phyloP scores from a whole-genome alignment of 345 rosid genomes.

The Jatropha curcas region DNA sequence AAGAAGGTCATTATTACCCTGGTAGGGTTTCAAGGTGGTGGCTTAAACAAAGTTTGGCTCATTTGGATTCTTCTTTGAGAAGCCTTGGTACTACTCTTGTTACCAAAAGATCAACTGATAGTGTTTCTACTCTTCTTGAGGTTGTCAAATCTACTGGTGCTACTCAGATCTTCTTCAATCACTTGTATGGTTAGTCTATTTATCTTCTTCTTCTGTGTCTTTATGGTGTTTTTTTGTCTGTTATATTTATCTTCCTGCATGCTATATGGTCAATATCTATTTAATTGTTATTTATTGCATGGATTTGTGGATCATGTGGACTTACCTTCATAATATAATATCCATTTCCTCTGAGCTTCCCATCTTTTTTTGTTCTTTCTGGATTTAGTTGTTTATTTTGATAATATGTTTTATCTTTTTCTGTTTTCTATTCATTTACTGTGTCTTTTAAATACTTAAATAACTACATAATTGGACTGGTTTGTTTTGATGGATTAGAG shows the following conservation, averaged over 20 bases:
- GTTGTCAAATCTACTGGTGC: slow-evolving; percentile 89
- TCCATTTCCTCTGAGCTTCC: not conserved
- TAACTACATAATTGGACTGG: not conserved
- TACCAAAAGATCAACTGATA: slow-evolving; percentile 84
- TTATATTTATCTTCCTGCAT: not conserved
- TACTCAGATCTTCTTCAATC: slow-evolving; percentile 92
- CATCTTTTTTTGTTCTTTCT: not conserved
- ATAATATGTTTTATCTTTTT: not conserved
- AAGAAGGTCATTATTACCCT: slow-evolving; percentile 82
- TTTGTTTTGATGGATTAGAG: slow-evolving; percentile 6
- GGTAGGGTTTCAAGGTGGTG: slow-evolving; percentile 99
- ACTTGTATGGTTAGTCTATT: slow-evolving; percentile 78
- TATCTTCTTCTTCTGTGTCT: slow-evolving; percentile 11
- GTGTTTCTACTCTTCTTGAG: slow-evolving; percentile 78
- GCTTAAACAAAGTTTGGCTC: slow-evolving; percentile 92
- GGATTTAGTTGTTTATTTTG: not conserved
- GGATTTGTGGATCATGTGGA: slow-evolving; percentile 19
- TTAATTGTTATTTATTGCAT: slow-evolving; percentile 6
- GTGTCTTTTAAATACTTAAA: not conserved
- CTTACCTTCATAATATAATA: slow-evolving; percentile 18
- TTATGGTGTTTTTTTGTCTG: not conserved
- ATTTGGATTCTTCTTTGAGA: slow-evolving; percentile 84
- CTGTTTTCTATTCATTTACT: not conserved
- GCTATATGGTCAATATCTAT: not conserved
- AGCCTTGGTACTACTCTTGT: slow-evolving; percentile 83